These are phyloP conservation scores for Parsonsia alboflavescens DNA, from an alignment of 257 asterid species.

Conservation along the genomic window DNA sequence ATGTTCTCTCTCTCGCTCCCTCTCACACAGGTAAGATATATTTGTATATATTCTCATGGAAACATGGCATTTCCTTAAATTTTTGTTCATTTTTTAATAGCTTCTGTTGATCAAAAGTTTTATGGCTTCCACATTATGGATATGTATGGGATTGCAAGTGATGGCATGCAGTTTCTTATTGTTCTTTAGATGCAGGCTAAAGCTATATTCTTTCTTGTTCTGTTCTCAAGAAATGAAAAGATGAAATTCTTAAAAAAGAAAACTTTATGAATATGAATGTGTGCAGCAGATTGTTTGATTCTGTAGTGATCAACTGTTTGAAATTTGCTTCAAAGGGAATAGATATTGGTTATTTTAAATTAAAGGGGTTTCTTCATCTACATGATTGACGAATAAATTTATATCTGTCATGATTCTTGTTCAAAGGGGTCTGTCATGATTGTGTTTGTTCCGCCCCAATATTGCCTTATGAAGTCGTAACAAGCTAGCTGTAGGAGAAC, in stretches of 20 bases:
- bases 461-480: too few species aligned
- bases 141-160: background rate
- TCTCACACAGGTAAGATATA: background rate
- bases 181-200: background rate
- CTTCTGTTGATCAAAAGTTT: background rate
- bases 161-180: background rate
- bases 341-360: background rate
- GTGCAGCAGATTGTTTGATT: background rate
- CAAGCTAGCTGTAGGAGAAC: too few species aligned
- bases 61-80: background rate
- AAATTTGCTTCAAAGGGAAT: background rate
- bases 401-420: too few species aligned
- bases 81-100: background rate
- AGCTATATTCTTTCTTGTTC: background rate
- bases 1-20: background rate
- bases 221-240: background rate
- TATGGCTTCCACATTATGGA: background rate
- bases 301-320: too few species aligned
- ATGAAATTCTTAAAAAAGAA: background rate
- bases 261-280: background rate
- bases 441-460: too few species aligned
- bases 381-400: too few species aligned
- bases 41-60: background rate
- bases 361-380: background rate
- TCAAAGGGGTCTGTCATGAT: too few species aligned